These are phyloP conservation scores for Clarireedia paspali DNA, from an alignment of 2,329 filamentous ascomycete species.

Conservation along the genomic window DNA sequence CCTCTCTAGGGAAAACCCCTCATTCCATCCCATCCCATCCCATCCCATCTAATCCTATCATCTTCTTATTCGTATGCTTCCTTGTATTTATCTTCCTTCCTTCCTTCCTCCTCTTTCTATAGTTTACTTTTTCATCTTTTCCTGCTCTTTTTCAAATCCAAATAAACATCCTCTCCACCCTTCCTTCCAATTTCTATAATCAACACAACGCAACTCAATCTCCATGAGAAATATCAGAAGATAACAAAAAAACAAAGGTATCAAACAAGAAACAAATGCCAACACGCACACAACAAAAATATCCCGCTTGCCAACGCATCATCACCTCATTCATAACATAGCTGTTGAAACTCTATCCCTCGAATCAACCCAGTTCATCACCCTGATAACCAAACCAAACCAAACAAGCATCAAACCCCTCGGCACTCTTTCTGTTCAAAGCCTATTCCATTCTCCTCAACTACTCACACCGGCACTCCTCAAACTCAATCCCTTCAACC, in stretches of 20 bases:
- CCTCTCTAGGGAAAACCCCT: too few relatives aligned
- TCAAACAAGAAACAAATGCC: neutral
- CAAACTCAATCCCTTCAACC: constrained; percentile 34
- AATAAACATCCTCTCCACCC: neutral
- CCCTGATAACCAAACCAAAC: too few relatives aligned
- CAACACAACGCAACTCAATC: neutral
- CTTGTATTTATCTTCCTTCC: too few relatives aligned
- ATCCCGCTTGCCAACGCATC: neutral
- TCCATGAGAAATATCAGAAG: neutral
- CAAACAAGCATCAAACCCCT: too few relatives aligned
- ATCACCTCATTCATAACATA: neutral
- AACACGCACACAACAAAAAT: neutral
- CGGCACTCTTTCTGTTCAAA: neutral
- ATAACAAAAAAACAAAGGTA: neutral
- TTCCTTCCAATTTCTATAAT: neutral
- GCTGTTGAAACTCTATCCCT: neutral
- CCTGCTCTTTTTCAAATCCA: too few relatives aligned
- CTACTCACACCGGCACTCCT: neutral
- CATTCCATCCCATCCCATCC: fast-evolving
- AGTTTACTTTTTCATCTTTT: too few relatives aligned
- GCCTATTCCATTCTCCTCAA: neutral
- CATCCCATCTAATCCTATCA: too few relatives aligned
- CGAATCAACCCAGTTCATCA: too few relatives aligned
- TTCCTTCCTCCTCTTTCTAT: too few relatives aligned
- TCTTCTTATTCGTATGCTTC: too few relatives aligned